A percentile compares a stretch with the other conserved stretches of the same genome.
These are phyloP conservation scores for Monosporascus sp. DNA, from an alignment of 2,329 filamentous ascomycete genomes.

Conservation along the genomic window DNA sequence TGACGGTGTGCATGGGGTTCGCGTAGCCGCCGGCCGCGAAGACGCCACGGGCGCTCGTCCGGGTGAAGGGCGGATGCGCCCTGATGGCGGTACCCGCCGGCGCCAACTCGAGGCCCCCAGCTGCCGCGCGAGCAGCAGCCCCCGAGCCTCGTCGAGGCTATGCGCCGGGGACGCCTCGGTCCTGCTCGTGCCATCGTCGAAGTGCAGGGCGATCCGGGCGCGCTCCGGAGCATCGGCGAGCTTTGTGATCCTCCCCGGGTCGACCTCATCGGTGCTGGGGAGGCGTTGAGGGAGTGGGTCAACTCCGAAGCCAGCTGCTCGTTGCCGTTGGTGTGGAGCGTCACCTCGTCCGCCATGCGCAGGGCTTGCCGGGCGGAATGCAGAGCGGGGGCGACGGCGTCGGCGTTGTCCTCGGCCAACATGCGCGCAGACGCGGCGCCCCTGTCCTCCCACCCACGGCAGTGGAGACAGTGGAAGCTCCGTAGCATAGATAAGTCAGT, in stretches of 20 bases:
- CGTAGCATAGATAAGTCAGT: no score
- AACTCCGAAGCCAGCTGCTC: conserved; percentile 25
- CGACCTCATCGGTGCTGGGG: background rate
- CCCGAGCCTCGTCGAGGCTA: no score
- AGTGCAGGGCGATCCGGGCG: background rate
- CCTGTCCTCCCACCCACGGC: background rate
- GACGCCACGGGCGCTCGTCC: no score
- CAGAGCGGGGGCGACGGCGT: background rate
- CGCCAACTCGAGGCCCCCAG: no score
- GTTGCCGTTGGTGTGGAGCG: conserved; percentile 20
- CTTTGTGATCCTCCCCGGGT: background rate
- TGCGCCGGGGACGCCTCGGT: background rate
- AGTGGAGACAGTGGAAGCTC: no score
- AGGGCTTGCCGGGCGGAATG: conserved; percentile 1
- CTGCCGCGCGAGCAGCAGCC: no score
- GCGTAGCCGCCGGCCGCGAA: no score
- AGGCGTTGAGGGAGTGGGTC: background rate
- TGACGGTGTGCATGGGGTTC: no score
- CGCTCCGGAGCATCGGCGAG: background rate
- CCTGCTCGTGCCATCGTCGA: background rate
- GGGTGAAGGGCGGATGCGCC: no score
- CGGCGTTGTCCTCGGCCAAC: conserved; percentile 1
- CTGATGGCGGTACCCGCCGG: no score
- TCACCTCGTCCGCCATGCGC: conserved; percentile 9
- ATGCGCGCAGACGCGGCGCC: background rate